Conservation (phyloP, 2,329 filamentous ascomycete species). For the Penicillium sp. region DNA sequence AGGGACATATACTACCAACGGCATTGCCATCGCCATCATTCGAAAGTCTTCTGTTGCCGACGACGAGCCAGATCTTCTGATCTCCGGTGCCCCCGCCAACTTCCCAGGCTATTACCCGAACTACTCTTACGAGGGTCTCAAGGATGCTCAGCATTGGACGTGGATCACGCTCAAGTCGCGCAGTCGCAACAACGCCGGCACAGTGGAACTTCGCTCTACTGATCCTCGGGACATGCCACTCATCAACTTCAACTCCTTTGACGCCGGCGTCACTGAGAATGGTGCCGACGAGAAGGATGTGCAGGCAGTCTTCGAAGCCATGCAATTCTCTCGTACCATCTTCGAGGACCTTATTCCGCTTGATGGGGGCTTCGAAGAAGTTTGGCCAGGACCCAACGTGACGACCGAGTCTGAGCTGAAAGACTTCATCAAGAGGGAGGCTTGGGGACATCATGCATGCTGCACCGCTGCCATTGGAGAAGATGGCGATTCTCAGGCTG, state of each 20-base stretch:
- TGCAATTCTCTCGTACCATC: conserved; percentile 55
- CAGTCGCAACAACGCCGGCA: conserved; percentile 63
- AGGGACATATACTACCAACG: conserved; percentile 53
- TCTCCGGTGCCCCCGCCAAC: conserved; percentile 59
- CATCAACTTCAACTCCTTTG: conserved; percentile 63
- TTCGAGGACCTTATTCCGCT: conserved; percentile 46
- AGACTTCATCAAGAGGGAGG: conserved; percentile 52
- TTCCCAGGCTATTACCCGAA: conserved; percentile 54
- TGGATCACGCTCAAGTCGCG: conserved; percentile 61
- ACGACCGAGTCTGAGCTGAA: conserved; percentile 49
- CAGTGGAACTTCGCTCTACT: conserved; percentile 60
- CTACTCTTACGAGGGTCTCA: conserved; percentile 46
- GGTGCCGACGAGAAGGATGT: conserved; percentile 54
- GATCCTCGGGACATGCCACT: conserved; percentile 65
- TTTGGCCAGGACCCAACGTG: conserved; percentile 47
- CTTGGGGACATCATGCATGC: conserved; percentile 60
- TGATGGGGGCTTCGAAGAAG: conserved; percentile 48
- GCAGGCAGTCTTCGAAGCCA: conserved; percentile 57
- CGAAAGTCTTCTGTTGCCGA: conserved; percentile 41
- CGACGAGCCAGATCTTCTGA: conserved; percentile 55
- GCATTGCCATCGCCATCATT: conserved; percentile 55
- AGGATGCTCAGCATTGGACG: conserved; percentile 46
- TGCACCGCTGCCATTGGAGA: conserved; percentile 58
- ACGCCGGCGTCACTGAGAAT: conserved; percentile 37
- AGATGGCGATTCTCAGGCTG: conserved; percentile 54